Evolutionary conservation across 495 filamentous ascomycete species (phyloP), one percentile per base, ranked within the genome.

Genomic region (Lasiosphaeriaceae sp.): DNA sequence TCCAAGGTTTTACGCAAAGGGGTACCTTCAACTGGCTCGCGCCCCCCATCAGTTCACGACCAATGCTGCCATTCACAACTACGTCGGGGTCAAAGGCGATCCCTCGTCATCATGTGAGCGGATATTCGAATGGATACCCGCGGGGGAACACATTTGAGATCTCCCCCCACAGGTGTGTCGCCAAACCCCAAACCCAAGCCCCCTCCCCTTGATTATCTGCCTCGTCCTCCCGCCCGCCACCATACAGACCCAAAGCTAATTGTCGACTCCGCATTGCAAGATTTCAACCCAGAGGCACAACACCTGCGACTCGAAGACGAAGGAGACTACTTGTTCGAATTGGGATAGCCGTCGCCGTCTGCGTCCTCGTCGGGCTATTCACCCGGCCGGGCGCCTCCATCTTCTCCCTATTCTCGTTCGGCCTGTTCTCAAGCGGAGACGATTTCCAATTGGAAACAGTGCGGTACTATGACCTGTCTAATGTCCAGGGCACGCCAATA

Each of bases 391-490:
- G 87, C 52, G 60, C 44, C 52, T 84, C 89, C 2, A 77, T 90
- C 65, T 80, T 90, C 56, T 83, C 89, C 17, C 69, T 87, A 11
- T 72, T 94, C 58, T 87, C 91, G 1, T 74, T 96, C 17, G 86
- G 90, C 39, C 76, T 94, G 26, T 70, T 95, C 11, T 82, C 86
- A 31, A 73, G 82, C 22, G 71, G 73, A 24, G 86, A 88, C 41
- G 87, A 94, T 61, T 81, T 90, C 55, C 83, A 92, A 53, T 81
- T 97, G 51, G 89, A 96, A 66, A 97, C 95, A 2, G 89, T 97
- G 46, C 89, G 92, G 48, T 96, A 97, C 71, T 97, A 97, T 77
- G 95, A 99, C 71, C 81, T 99, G 45, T 86, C 86, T 48, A 88
- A 94, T 67, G 88, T 93, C 12, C 88, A 95, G 63, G 94, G 94